Conservation (phyloP, 2,329 filamentous ascomycete species). For the Calonectria ilicicola region DNA sequence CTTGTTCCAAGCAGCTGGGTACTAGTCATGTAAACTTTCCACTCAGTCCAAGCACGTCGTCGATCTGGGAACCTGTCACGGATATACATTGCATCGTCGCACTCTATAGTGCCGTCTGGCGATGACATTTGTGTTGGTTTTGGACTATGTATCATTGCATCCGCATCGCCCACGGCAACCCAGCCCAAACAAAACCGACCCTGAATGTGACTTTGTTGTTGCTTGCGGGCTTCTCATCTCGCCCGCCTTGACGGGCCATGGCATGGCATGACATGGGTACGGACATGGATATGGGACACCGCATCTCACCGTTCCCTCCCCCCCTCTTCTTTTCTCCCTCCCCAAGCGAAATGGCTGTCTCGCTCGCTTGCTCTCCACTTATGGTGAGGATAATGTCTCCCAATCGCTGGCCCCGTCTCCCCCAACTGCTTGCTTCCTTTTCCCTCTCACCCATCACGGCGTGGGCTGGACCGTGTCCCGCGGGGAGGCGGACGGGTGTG, state of each 20-base stretch:
- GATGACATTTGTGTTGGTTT: background rate
- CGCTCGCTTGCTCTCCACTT: conserved; percentile 11
- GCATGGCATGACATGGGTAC: conserved; percentile 1
- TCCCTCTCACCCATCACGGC: background rate
- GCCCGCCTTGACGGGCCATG: background rate
- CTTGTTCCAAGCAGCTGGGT: conserved; percentile 17
- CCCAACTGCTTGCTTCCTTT: conserved; percentile 25
- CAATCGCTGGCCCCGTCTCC: conserved; percentile 11
- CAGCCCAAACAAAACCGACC: background rate
- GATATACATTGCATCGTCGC: conserved; percentile 6
- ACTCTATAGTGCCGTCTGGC: conserved; percentile 1
- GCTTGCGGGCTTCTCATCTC: conserved; percentile 9
- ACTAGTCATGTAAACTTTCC: conserved; percentile 1
- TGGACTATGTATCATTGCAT: background rate
- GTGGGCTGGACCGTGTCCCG: conserved; percentile 32
- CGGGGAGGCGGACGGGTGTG: conserved; percentile 1
- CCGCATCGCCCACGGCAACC: conserved; percentile 23
- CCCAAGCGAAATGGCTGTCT: conserved; percentile 8
- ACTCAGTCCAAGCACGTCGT: background rate
- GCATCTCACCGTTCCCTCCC: conserved; percentile 9
- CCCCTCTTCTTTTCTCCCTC: conserved; percentile 8
- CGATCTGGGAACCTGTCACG: background rate
- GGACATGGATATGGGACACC: conserved; percentile 4
- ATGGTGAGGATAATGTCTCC: background rate
- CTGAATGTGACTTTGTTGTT: background rate